Conservation (phyloP, 352 stramenopile species). For the Phytophthora gonapodyides region DNA sequence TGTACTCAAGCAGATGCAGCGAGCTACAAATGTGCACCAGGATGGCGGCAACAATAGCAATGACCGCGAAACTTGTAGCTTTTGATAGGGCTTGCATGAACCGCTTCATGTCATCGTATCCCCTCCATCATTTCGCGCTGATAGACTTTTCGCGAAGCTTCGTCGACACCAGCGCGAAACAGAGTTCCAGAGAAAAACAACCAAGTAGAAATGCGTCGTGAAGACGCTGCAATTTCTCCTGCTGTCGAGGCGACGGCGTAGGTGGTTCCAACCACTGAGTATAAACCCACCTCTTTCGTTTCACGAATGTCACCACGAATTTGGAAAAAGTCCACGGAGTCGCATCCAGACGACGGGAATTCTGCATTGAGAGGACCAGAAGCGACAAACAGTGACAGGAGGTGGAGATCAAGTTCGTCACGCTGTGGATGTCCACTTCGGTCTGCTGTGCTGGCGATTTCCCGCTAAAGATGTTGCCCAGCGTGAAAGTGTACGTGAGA, state of each 20-base stretch:
- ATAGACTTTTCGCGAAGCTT: slow-evolving; percentile 9
- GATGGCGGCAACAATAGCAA: slow-evolving; percentile 1
- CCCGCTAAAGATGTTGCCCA: slow-evolving; percentile 10
- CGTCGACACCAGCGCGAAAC: slow-evolving; percentile 7
- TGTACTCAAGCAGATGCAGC: background rate
- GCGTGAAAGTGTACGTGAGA: slow-evolving; percentile 11
- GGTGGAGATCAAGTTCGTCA: slow-evolving; percentile 3
- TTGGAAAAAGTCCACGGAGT: background rate
- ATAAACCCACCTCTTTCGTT: background rate
- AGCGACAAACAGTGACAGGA: slow-evolving; percentile 2
- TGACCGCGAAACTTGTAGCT: background rate
- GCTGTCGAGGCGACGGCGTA: slow-evolving; percentile 1
- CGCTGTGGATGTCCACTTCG: slow-evolving; percentile 9
- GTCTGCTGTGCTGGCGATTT: slow-evolving; percentile 7
- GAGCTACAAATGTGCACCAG: slow-evolving; percentile 5
- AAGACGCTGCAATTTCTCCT: background rate
- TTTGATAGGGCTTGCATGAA: background rate
- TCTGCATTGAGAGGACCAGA: background rate
- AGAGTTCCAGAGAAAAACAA: slow-evolving; percentile 1
- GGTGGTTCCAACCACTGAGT: background rate
- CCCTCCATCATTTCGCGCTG: slow-evolving; percentile 7
- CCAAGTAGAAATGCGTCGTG: slow-evolving; percentile 8
- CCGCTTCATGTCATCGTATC: background rate
- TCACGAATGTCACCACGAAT: background rate
- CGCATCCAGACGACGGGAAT: background rate